Conservation (phyloP, 495 filamentous ascomycete genomes). For the Stereocaulon alpinum region DNA sequence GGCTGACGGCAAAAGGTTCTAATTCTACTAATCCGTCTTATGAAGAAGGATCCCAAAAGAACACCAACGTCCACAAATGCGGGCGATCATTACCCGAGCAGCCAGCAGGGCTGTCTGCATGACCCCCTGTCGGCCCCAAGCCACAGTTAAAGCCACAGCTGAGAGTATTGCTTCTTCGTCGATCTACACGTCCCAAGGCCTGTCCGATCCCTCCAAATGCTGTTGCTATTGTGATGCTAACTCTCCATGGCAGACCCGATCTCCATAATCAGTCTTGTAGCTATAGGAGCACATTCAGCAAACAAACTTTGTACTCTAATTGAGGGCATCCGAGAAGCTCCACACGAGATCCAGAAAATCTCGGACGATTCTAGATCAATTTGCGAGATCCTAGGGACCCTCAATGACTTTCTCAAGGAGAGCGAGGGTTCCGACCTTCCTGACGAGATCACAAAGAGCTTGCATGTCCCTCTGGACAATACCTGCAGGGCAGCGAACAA, state of each 20-base stretch:
- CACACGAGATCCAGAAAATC: constrained; percentile 8
- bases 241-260: constrained; percentile 9
- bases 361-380: constrained; percentile 6
- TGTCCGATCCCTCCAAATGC: not conserved
- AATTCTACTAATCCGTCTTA: too few species aligned
- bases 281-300: constrained; percentile 9
- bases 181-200: constrained; percentile 3
- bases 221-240: constrained; percentile 8
- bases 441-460: constrained; percentile 4
- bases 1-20: too few species aligned
- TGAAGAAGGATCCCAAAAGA: too few species aligned
- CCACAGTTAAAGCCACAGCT: constrained; percentile 6
- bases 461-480: constrained; percentile 11
- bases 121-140: not conserved
- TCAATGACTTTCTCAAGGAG: constrained; percentile 9
- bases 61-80: not conserved
- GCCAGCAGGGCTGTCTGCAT: not conserved
- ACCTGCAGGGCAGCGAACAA: constrained; percentile 2
- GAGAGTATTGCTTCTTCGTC: constrained; percentile 4
- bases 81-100: not conserved
- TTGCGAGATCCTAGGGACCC: constrained; percentile 5
- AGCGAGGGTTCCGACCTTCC: constrained; percentile 1
- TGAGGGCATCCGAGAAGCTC: constrained; percentile 6
- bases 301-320: constrained; percentile 7
- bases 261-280: constrained; percentile 12